Conservation (phyloP, 2,329 filamentous ascomycete species). For the Diaporthe australafricana region DNA sequence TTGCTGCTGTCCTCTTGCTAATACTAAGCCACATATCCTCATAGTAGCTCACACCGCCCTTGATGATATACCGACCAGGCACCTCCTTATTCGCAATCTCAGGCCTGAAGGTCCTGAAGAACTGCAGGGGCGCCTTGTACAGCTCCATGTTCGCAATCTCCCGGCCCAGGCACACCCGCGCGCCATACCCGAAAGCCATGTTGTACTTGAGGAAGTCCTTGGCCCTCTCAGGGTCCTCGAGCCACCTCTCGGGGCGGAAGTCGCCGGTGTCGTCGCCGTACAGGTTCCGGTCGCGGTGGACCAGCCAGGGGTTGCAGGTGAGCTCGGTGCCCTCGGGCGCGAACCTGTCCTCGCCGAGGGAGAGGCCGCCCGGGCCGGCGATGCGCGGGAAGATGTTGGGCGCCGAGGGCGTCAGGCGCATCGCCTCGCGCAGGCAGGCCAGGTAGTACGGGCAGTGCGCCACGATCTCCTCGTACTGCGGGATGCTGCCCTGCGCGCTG, state of each 20-base stretch:
- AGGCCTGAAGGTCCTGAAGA: conserved; percentile 53
- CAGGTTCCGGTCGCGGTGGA: conserved; percentile 69
- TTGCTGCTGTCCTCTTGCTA: neutral
- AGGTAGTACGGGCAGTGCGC: conserved; percentile 59
- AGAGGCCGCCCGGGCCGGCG: conserved; percentile 46
- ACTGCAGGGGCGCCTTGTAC: conserved; percentile 54
- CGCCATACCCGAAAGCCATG: conserved; percentile 63
- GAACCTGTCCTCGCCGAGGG: conserved; percentile 40
- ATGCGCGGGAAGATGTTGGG: conserved; percentile 63
- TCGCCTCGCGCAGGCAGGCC: conserved; percentile 61
- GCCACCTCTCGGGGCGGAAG: conserved; percentile 63
- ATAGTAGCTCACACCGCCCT: conserved; percentile 56
- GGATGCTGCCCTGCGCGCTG: conserved; percentile 33
- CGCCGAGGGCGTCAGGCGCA: conserved; percentile 62
- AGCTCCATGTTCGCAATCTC: conserved; percentile 56
- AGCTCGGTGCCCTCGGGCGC: conserved; percentile 36
- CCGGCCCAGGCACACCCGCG: conserved; percentile 65
- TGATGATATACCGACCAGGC: conserved; percentile 51
- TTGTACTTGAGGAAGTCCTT: conserved; percentile 59
- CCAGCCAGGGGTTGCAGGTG: conserved; percentile 62
- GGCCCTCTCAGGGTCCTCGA: conserved; percentile 48
- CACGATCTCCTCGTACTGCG: conserved; percentile 50
- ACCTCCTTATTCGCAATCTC: conserved; percentile 44
- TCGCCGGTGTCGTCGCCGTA: conserved; percentile 62
- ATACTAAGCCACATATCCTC: conserved; percentile 54